Percentiles rank a stretch among this genome's conserved stretches.
Conservation (phyloP, 1,139 yeast genomes). For the Scheffersomyces titani region DNA sequence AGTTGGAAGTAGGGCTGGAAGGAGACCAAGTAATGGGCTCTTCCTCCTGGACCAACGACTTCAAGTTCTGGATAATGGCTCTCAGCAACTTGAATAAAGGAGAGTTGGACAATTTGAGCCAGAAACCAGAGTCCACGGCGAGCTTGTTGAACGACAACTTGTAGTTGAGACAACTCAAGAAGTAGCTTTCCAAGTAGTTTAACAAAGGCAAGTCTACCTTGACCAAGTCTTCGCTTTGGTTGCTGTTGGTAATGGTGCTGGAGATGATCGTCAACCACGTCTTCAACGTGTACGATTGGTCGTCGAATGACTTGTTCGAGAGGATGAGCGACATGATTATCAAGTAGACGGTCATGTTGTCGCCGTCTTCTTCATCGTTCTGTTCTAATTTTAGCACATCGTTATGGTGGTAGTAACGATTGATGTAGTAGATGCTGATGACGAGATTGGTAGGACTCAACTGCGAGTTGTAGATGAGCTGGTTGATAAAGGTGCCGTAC, state of each 20-base stretch:
- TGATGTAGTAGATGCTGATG: constrained; percentile 31
- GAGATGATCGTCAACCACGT: constrained; percentile 43
- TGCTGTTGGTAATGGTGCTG: constrained; percentile 10
- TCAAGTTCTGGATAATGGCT: constrained; percentile 7
- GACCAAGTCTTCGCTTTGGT: constrained; percentile 3
- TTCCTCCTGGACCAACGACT: constrained; percentile 5
- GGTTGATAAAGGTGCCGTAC: constrained; percentile 20
- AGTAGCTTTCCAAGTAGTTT: constrained; percentile 32
- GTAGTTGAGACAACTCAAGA: constrained; percentile 30
- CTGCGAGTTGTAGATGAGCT: constrained; percentile 29
- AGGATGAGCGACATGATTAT: constrained; percentile 40
- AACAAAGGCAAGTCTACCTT: constrained; percentile 21
- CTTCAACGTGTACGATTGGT: constrained; percentile 53
- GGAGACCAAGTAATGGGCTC: neutral
- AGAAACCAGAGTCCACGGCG: constrained; percentile 23
- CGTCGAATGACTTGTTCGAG: constrained; percentile 52
- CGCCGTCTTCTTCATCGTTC: constrained; percentile 9
- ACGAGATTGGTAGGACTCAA: constrained; percentile 30
- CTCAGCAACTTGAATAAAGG: constrained; percentile 22
- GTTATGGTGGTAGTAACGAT: constrained; percentile 23
- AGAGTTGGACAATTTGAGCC: constrained; percentile 17
- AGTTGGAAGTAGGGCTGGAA: neutral
- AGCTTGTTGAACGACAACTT: constrained; percentile 27
- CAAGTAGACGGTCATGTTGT: constrained; percentile 25
- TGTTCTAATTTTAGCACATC: constrained; percentile 8